Evolutionary conservation across 345 rosid species (phyloP).

Genomic region (Leavenworthia alabamica): DNA sequence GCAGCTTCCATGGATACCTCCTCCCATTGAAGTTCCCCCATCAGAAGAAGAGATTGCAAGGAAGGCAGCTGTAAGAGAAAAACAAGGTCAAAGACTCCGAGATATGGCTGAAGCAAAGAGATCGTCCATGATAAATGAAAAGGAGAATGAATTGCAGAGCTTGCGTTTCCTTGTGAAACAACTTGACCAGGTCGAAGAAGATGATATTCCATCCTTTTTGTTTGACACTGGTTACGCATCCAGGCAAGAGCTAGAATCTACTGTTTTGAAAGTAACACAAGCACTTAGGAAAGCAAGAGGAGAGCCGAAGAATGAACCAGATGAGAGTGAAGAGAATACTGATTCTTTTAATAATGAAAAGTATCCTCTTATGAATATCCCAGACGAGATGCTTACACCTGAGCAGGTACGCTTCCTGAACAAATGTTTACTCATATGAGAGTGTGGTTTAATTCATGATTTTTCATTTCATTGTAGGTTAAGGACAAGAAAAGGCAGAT

Average conservation of each 20-base stretch:
- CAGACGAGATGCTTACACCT: constrained; percentile 67
- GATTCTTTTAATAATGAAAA: constrained; percentile 52
- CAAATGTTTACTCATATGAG: not conserved
- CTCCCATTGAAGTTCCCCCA: constrained; percentile 80
- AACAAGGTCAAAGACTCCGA: constrained; percentile 88
- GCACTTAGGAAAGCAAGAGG: constrained; percentile 81
- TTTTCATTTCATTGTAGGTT: constrained; percentile 40
- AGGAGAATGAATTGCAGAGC: constrained; percentile 72
- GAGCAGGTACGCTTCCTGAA: constrained; percentile 56
- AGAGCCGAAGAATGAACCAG: constrained; percentile 64
- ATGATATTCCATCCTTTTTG: constrained; percentile 61
- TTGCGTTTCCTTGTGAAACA: constrained; percentile 80
- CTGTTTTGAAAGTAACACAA: constrained; percentile 50
- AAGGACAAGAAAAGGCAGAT: constrained; percentile 80
- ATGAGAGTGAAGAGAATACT: constrained; percentile 64
- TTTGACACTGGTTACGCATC: constrained; percentile 71
- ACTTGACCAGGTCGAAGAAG: constrained; percentile 64
- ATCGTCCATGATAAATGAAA: constrained; percentile 71
- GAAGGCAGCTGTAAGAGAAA: constrained; percentile 88
- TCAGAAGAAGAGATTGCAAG: constrained; percentile 96
- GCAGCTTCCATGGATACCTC: constrained; percentile 97
- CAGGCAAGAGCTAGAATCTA: constrained; percentile 75
- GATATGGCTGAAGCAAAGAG: constrained; percentile 98
- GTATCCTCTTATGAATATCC: constrained; percentile 65
- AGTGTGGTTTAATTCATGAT: not conserved